phyloP scores from a whole-genome alignment of 768 basidiomycete genomes.

The Bullera alba region DNA sequence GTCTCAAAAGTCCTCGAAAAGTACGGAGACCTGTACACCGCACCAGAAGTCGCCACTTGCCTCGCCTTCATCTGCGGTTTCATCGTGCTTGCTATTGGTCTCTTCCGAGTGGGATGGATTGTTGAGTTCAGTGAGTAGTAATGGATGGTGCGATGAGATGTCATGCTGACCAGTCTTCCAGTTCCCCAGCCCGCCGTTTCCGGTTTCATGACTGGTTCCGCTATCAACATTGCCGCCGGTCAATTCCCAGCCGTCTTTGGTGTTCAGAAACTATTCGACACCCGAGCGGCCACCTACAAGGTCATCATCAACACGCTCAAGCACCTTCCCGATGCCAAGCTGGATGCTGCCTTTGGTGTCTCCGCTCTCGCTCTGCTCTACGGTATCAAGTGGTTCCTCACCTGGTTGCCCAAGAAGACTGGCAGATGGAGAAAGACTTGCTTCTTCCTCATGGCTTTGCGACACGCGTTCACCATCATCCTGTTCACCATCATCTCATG shows the following conservation, averaged over 20 bases:
- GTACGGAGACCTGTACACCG: slow-evolving; percentile 52
- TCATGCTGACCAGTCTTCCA: slow-evolving; percentile 11
- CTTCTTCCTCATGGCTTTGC: slow-evolving; percentile 57
- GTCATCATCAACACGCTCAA: slow-evolving; percentile 93
- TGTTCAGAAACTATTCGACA: slow-evolving; percentile 68
- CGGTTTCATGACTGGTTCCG: slow-evolving; percentile 91
- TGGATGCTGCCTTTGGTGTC: slow-evolving; percentile 88
- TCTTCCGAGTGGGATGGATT: slow-evolving; percentile 85
- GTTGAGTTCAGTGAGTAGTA: slow-evolving; percentile 78
- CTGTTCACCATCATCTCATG: slow-evolving; percentile 75
- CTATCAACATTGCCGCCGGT: slow-evolving; percentile 77
- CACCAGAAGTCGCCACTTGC: slow-evolving; percentile 71
- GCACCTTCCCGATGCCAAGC: slow-evolving; percentile 57
- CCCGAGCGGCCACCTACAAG: slow-evolving; percentile 71
- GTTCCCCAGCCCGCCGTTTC: slow-evolving; percentile 46
- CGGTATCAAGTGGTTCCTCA: slow-evolving; percentile 42
- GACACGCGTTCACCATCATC: slow-evolving; percentile 57
- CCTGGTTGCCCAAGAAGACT: slow-evolving; percentile 27
- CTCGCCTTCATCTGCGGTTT: slow-evolving; percentile 83
- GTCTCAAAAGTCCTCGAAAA: slow-evolving; percentile 58
- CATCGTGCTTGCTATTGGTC: slow-evolving; percentile 80
- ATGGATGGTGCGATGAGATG: slow-evolving; percentile 57
- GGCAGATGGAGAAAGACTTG: slow-evolving; percentile 48
- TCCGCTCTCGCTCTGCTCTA: slow-evolving; percentile 57
- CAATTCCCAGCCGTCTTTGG: slow-evolving; percentile 89